phyloP scores from a whole-genome alignment of 352 stramenopile genomes.

The Phytophthora melonis region DNA sequence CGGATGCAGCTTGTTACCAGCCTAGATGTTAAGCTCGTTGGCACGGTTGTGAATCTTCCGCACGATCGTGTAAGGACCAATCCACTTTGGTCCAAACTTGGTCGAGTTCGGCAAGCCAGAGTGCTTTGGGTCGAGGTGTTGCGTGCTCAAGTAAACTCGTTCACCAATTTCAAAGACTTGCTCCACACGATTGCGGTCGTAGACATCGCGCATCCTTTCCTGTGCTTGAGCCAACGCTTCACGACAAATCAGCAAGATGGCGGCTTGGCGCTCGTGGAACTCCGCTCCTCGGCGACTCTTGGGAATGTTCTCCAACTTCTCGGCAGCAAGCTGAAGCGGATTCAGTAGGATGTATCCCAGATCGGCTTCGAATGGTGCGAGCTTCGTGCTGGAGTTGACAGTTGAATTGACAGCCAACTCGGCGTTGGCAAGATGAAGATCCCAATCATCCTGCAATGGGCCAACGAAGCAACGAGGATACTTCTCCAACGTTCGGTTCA shows the following conservation, averaged over 20 bases:
- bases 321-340: not conserved
- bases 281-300: not conserved
- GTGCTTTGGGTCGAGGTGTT: constrained; percentile 21
- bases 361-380: constrained; percentile 28
- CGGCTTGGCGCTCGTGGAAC: constrained; percentile 17
- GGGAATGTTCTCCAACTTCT: not conserved
- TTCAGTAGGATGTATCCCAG: constrained; percentile 13
- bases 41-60: constrained; percentile 27
- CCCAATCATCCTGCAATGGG: constrained; percentile 20
- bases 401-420: too few species aligned
- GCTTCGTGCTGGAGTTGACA: constrained; percentile 4
- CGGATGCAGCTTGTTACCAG: constrained; percentile 21
- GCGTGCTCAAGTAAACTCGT: constrained; percentile 25
- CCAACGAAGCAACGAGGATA: constrained; percentile 21
- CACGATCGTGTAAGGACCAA: constrained; percentile 15
- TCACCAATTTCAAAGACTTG: constrained; percentile 21
- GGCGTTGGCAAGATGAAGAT: constrained; percentile 9
- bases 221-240: constrained; percentile 17
- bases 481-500: constrained; percentile 13
- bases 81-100: constrained; percentile 30
- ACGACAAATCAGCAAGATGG: constrained; percentile 10
- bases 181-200: constrained; percentile 19
- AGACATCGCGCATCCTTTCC: constrained; percentile 20
- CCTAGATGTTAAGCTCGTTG: constrained; percentile 32
- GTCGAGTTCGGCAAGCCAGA: constrained; percentile 16